Evolutionary conservation across 257 asterid genomes (phyloP).

Genomic region (Solanum chiquidenum): DNA sequence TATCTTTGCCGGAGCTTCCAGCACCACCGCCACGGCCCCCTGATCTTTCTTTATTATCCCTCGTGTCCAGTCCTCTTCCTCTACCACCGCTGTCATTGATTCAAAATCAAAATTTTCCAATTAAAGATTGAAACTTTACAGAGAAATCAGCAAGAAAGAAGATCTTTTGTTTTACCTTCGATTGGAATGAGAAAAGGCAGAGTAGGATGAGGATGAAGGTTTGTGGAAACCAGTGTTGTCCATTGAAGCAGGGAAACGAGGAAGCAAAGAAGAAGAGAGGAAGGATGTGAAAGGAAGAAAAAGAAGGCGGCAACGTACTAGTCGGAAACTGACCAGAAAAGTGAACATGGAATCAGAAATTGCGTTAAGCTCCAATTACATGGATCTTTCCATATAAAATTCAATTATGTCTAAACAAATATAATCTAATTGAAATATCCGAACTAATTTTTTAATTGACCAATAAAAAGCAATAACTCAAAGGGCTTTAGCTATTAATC

Average conservation of each 20-base stretch:
- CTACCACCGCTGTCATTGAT: slow-evolving; percentile 26
- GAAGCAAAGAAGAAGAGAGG: slow-evolving; percentile 6
- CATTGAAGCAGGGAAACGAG: slow-evolving; percentile 3
- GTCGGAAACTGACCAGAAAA: slow-evolving; percentile 12
- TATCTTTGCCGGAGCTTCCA: slow-evolving; percentile 27
- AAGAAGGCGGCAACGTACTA: slow-evolving; percentile 24
- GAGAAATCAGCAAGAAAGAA: background rate
- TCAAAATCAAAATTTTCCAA: background rate
- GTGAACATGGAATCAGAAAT: background rate
- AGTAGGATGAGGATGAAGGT: slow-evolving; percentile 14
- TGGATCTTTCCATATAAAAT: no score
- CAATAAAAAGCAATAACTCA: no score
- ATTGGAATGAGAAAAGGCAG: slow-evolving; percentile 34
- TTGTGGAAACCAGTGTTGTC: no score
- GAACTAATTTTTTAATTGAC: no score
- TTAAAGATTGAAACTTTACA: background rate
- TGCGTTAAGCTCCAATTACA: no score
- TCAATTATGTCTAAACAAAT: no score
- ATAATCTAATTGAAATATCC: no score
- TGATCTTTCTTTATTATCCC: slow-evolving; percentile 24
- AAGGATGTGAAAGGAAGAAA: slow-evolving; percentile 11
- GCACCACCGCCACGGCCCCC: slow-evolving; percentile 30
- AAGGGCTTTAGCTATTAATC: no score
- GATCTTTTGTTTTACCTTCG: slow-evolving; percentile 16
- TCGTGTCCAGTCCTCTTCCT: slow-evolving; percentile 33